Conservation (phyloP, 1,284 basidiomycete genomes). For the Sporisorium graminicola region DNA sequence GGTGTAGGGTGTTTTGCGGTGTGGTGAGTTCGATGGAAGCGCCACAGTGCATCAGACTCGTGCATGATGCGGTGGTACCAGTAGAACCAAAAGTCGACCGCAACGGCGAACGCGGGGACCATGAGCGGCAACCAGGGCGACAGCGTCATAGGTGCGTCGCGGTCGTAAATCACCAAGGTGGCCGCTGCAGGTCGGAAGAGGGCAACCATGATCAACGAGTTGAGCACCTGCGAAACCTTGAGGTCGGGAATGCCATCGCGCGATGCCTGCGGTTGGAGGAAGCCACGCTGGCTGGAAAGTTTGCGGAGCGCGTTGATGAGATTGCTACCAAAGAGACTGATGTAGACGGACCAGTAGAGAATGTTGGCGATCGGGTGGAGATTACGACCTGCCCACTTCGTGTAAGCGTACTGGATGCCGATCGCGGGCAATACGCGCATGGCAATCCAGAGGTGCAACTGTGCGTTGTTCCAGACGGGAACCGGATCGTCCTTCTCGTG, state of each 20-base stretch:
- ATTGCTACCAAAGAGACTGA: constrained; percentile 41
- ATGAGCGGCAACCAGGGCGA: constrained; percentile 54
- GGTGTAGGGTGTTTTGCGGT: constrained; percentile 60
- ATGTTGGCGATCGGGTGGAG: constrained; percentile 52
- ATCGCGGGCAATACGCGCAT: constrained; percentile 49
- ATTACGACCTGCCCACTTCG: constrained; percentile 43
- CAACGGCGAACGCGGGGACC: constrained; percentile 44
- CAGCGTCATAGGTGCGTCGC: constrained; percentile 32
- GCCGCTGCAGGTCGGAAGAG: constrained; percentile 51
- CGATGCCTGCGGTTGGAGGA: constrained; percentile 47
- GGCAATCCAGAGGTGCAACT: constrained; percentile 52
- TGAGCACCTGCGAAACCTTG: constrained; percentile 35
- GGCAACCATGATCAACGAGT: constrained; percentile 42
- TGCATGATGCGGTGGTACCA: constrained; percentile 64
- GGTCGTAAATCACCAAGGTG: constrained; percentile 55
- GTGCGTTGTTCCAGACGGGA: constrained; percentile 46
- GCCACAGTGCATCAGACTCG: constrained; percentile 58
- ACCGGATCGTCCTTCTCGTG: constrained; percentile 45
- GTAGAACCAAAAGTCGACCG: constrained; percentile 65
- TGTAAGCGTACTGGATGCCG: constrained; percentile 50
- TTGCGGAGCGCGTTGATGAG: constrained; percentile 34
- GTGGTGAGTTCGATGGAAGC: constrained; percentile 55
- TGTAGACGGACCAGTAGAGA: constrained; percentile 38
- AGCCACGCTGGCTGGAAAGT: constrained; percentile 49
- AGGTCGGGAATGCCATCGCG: constrained; percentile 57